Evolutionary conservation across 306 rosid species (phyloP), one percentile per base, ranked within the genome.

Genomic region (Morella rubra): DNA sequence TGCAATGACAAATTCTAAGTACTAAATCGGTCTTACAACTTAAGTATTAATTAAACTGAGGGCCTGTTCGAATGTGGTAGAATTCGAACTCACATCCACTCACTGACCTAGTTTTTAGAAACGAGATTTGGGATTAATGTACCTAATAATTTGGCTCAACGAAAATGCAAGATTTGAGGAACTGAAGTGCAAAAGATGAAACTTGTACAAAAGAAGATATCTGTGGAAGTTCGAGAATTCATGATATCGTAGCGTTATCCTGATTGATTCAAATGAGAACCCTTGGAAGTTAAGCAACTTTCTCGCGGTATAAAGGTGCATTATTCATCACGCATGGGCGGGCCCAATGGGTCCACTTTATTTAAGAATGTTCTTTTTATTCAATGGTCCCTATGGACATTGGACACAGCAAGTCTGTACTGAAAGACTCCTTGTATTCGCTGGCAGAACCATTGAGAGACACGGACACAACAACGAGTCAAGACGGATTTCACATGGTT

Each of bases 221-320:
- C 16, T 3, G 14, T 49, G 53, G 24, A 50, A 44, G 44, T 60
- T n/a, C 52, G 59, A 14, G 71, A 69, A 45, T 24, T 53, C 66
- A 56, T 12, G 32, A 12, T 22, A 62, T 5, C 7, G 4, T 27
- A 54, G 6, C 7, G 4, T 27, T 42, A 58, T 50, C 70, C 68
- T 69, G 54, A 69, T 69, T 47, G n/a, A 45, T 16, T 45, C 47
- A 81, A 51, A 66, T 65, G 76, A 72, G 67, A 75, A 46, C 61
- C 76, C 84, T 78, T 73, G 74, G 56, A 76, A 73, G 75, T 54
- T 4, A 85, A 85, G 86, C 58, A 44, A 81, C 27, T 67, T 19
- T 55, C 46, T 64, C 64, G 76, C 58, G 27, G 7, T 44, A 1
- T 5, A 44, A 56, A 14, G 46, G 15, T 14, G 1, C 60, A 74